Base-by-base conservation (phyloP, 2,329 filamentous ascomycete species). In the Epichloe typhina region DNA sequence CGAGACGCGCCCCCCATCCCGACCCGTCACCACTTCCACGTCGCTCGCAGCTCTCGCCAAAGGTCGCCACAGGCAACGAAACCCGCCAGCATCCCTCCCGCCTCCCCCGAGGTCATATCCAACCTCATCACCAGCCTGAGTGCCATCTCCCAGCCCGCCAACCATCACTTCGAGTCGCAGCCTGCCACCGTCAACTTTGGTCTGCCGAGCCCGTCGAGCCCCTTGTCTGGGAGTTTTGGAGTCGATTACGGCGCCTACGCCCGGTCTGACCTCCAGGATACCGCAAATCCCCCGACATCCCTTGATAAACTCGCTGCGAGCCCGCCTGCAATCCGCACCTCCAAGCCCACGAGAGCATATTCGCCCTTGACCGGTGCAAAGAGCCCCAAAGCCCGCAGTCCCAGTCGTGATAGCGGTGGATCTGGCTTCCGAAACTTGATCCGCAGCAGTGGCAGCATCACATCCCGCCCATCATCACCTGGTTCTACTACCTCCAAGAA, bases 291-390 rank as follows among this genome's bases (percentile, higher is more conserved):
- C 37, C 59, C 59, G 42, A 58, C 71, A 5, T 71, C 75, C 11
- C 66, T 82, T 56, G 75, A 82, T 66, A 77, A 83, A 50, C 68
- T 82, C 43, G 75, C 80, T 33, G 80, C 80, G 21, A 70, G 72
- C 46, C 70, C 88, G 12, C 88, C 89, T 17, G 78, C 91, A 50
- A 78, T 94, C 58, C 83, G 84, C 56, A 95, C 90, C 35, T 80
- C 88, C 35, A 90, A 90, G 64, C 84, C 83, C 7, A 86, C 86
- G 0, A 88, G 85, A 47, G 86, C 86, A 50, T 80, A 82, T 59
- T 89, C 86, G 9, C 69, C 82, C 17, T 68, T 86, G 48, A 88
- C 84, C n/a, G 78, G 82, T 0, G 75, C 75, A 52, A 81, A 75
- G 58, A 77, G 68, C 15, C 72, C 73, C 19, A 56, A 54, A 36